Base-by-base conservation (phyloP, 2,329 filamentous ascomycete species). In the Calonectria pauciramosa region DNA sequence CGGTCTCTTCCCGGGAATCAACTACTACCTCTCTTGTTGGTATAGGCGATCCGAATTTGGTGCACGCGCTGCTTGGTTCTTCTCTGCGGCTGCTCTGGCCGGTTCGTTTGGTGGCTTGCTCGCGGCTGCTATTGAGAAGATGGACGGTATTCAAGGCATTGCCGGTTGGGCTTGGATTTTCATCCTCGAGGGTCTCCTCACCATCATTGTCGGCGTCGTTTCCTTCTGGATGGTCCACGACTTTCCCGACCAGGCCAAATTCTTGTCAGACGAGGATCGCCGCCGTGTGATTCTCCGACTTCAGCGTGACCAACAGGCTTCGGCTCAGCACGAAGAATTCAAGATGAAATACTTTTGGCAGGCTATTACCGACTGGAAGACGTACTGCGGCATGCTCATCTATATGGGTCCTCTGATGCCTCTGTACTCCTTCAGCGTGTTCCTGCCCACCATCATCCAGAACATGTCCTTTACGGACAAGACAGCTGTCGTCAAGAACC, bases 21-120 rank as follows among this genome's bases (percentile, higher is more conserved):
- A 94, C 78, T 96, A 95, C 83, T 96, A 96, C 82, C 89, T 97
- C 0, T 94, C 92, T 0, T 96, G 94, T 82, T 97, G 95, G 95
- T 98, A 97, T 80, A 93, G 91, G 82, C 89, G 95, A 44, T 91
- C 89, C 20, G 95, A 97, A 80, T 94, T 97, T 70, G 95, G 94
- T 65, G 89, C 95, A n/a, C 91, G 95, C 44, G 92, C 94, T 49
- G 94, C 95, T 18, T 91, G 96, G 71, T 96, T 97, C 87, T 97
- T 97, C 87, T 95, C 94, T 0, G 94, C 94, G 0, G 95, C 95
- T 0, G 94, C 95, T 0, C 85, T 97, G 0, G 93, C 94, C 0
- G 95, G 95, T 1, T 95, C 93, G 0, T 95, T 96, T 76, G 94
- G 93, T 80, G 94, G 94, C 4, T 89, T 95, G 1, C 88, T 95